Base-by-base conservation (phyloP, 148 eudicot genomes). In the Rhododendron williamsianum region DNA sequence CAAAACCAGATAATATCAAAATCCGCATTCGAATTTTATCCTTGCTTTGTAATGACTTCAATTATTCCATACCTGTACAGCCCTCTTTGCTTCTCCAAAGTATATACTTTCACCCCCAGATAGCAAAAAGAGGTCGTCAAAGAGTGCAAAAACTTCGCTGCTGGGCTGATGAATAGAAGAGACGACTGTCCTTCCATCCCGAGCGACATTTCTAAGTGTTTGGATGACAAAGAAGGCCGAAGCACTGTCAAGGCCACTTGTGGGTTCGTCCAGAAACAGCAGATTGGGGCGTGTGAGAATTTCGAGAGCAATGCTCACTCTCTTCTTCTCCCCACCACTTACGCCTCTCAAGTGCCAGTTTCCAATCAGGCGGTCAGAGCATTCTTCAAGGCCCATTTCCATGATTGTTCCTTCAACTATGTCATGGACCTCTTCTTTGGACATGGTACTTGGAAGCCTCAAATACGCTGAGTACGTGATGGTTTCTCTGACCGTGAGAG, bases 161-260 rank as follows among this genome's bases (percentile, higher is more conserved):
- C 98, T 94, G 4, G 98, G 98, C 88, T 96, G 98, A 79, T 96
- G 98, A 90, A 96, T 93, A 0, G 98, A 94, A 46, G 93, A 90
- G 30, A 96, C 88, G 43, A 94, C 91, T 0, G 94, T 94, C 73
- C 94, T 90, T 9, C 94, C 93, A 78, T 89, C 93, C 18, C 93
- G 90, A 30, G 98, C 94, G 4, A 96, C 88, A 8, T 90, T 96
- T 79, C 94, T 90, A 2, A 96, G 92, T 54, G 93, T 88, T 86
- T 94, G 98, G 27, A 93, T 89, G n/a, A 96, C 98, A 63, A 96
- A 94, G 86, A 93, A 94, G 69, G 98, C 96, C 0, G 98, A 89
- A 7, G 98, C 98, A 81, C 97, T 96, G 79, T 96, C 98, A 23
- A 96, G 94, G 16, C 98, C 98, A 38, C 92, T 92, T 11, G 98